A percentile compares a stretch with the other conserved stretches of the same genome.
phyloP scores from a whole-genome alignment of 202 grass and related monocot species.

The Brachypodium distachyon region DNA sequence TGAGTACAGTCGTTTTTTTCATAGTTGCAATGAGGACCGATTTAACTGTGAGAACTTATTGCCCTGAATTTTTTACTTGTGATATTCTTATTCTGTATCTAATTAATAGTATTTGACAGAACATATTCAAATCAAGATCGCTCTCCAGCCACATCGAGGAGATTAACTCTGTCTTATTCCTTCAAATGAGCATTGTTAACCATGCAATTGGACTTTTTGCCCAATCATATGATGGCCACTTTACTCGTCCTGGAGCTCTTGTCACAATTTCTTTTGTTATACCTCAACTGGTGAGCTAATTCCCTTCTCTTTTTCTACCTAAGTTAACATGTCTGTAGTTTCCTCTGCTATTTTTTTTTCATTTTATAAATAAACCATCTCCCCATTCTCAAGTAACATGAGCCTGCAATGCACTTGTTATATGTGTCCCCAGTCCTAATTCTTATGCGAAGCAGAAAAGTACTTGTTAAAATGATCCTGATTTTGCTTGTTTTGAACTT shows the following conservation, averaged over 20 bases:
- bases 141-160: neutral
- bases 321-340: neutral
- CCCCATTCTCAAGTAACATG: neutral
- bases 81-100: neutral
- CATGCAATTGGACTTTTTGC: slow-evolving; percentile 3
- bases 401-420: neutral
- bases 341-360: neutral
- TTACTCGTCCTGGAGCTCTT: neutral
- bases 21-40: neutral
- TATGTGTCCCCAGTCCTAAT: neutral
- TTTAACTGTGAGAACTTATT: neutral
- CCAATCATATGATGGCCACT: neutral
- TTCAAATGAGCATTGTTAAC: slow-evolving; percentile 14
- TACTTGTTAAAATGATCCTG: neutral
- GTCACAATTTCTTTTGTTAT: neutral
- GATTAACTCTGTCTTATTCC: slow-evolving; percentile 4
- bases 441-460: neutral
- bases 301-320: neutral
- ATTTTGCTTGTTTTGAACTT: neutral
- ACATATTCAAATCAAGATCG: neutral
- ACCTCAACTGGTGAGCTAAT: neutral
- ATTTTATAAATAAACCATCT: neutral
- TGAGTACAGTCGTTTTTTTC: neutral
- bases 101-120: neutral
- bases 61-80: neutral